These are phyloP conservation scores for Diplocarpon mali DNA, from an alignment of 2,329 filamentous ascomycete genomes.

Conservation along the genomic window DNA sequence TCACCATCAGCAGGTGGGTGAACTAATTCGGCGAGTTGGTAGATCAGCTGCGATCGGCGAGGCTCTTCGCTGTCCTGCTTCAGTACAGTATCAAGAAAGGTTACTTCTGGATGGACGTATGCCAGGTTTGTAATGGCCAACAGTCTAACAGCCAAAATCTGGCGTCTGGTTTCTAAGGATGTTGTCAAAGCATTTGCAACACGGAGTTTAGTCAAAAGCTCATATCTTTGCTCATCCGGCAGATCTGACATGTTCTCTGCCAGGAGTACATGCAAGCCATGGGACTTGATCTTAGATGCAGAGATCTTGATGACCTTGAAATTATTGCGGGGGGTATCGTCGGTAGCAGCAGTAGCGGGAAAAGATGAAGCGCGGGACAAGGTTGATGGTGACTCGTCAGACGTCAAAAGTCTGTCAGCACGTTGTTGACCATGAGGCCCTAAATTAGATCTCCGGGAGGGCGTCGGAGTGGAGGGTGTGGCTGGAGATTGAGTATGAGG, in stretches of 20 bases:
- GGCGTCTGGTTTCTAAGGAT: constrained; percentile 55
- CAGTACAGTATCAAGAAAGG: constrained; percentile 78
- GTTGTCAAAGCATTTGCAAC: constrained; percentile 69
- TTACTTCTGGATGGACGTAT: constrained; percentile 72
- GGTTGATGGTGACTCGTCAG: constrained; percentile 29
- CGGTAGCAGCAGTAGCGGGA: constrained; percentile 7
- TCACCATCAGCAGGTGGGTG: constrained; percentile 67
- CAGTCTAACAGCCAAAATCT: constrained; percentile 69
- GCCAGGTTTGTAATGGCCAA: constrained; percentile 84
- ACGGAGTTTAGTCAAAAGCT: constrained; percentile 73
- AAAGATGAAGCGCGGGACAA: constrained; percentile 16
- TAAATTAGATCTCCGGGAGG: constrained; percentile 27
- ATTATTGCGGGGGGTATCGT: constrained; percentile 20
- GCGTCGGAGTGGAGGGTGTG: constrained; percentile 26
- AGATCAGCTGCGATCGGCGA: constrained; percentile 76
- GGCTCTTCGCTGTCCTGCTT: constrained; percentile 85
- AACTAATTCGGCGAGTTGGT: constrained; percentile 85
- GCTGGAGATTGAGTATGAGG: constrained; percentile 25
- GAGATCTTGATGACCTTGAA: constrained; percentile 36
- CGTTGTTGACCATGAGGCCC: constrained; percentile 24
- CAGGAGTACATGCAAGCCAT: constrained; percentile 45
- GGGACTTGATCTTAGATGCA: constrained; percentile 40
- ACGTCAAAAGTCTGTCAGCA: constrained; percentile 23
- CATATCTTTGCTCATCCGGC: constrained; percentile 65
- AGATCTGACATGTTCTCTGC: constrained; percentile 49